A percentile compares a stretch with the other conserved stretches of the same genome.
phyloP scores from a whole-genome alignment of 768 basidiomycete genomes.

The Phylloporus scabripes region DNA sequence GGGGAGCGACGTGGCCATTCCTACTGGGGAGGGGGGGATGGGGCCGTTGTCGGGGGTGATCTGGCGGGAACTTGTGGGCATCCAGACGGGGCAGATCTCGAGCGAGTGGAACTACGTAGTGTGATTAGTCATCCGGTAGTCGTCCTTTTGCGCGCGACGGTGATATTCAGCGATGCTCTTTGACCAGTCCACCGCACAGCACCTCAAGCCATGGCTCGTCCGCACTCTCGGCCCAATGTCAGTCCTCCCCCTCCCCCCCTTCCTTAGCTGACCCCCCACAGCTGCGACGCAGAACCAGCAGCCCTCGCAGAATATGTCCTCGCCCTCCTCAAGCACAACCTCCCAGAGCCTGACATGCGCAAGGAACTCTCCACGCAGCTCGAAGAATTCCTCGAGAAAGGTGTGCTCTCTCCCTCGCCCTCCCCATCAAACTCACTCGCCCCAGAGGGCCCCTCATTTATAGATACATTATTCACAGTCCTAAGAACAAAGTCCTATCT shows the following conservation, averaged over 20 bases:
- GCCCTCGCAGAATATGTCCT: slow-evolving; percentile 93
- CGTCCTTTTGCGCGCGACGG: background rate
- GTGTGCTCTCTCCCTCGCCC: slow-evolving; percentile 35
- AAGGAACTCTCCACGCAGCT: slow-evolving; percentile 72
- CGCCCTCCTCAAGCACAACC: slow-evolving; percentile 87
- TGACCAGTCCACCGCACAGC: slow-evolving; percentile 55
- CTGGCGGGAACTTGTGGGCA: slow-evolving; percentile 46
- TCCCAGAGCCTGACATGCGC: slow-evolving; percentile 75
- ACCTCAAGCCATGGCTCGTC: slow-evolving; percentile 86
- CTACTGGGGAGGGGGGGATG: slow-evolving; percentile 66
- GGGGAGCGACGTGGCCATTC: slow-evolving; percentile 48
- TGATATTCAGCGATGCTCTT: slow-evolving; percentile 46
- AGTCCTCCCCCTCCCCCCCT: background rate
- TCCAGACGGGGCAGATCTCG: slow-evolving; percentile 71
- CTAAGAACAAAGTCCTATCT: slow-evolving; percentile 83
- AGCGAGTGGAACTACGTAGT: slow-evolving; percentile 73
- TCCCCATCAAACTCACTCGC: slow-evolving; percentile 8
- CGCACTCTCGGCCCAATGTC: slow-evolving; percentile 89
- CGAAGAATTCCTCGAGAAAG: slow-evolving; percentile 90
- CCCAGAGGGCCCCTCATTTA: slow-evolving; percentile 67
- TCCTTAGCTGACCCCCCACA: slow-evolving; percentile 26
- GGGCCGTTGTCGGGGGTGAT: slow-evolving; percentile 55
- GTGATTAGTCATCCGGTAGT: slow-evolving; percentile 14
- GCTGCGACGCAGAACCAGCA: slow-evolving; percentile 94
- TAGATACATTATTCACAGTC: slow-evolving; percentile 80